Evolutionary conservation across 2,329 filamentous ascomycete species (phyloP).

Genomic region (Xylariaceae sp.): DNA sequence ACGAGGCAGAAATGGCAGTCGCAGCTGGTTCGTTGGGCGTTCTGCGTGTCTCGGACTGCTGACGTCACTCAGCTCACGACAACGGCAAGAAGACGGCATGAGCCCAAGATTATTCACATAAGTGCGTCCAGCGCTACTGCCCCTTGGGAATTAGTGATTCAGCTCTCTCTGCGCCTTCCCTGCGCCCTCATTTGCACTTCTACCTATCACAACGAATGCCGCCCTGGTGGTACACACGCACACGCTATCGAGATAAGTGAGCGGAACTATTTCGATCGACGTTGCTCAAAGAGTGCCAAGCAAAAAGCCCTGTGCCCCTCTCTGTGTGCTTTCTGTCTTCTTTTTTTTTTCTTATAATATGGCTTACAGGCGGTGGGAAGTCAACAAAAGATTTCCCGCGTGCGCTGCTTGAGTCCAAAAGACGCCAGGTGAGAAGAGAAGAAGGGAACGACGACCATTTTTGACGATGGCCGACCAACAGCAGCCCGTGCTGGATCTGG

Average conservation of each 20-base stretch:
- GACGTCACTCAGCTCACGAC: background rate
- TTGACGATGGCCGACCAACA: conserved; percentile 14
- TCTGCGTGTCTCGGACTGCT: background rate
- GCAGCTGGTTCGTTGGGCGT: too few relatives aligned
- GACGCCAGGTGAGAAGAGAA: background rate
- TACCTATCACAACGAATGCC: too few relatives aligned
- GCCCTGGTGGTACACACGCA: background rate
- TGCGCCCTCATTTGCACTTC: too few relatives aligned
- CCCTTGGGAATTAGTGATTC: background rate
- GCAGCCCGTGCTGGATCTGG: conserved; percentile 22
- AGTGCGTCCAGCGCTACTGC: background rate
- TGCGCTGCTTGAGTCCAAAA: background rate
- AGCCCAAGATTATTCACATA: background rate
- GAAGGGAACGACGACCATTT: background rate
- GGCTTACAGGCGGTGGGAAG: background rate
- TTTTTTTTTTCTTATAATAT: background rate
- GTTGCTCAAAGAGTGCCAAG: background rate
- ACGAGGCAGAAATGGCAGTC: too few relatives aligned
- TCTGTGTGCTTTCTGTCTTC: background rate
- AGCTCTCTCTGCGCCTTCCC: background rate
- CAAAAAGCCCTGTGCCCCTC: background rate
- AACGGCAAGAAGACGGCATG: background rate
- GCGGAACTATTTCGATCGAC: background rate
- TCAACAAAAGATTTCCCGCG: background rate
- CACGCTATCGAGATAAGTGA: background rate